Evolutionary conservation across 331 rosid genomes (phyloP).

Genomic region (Quercus tomentella): DNA sequence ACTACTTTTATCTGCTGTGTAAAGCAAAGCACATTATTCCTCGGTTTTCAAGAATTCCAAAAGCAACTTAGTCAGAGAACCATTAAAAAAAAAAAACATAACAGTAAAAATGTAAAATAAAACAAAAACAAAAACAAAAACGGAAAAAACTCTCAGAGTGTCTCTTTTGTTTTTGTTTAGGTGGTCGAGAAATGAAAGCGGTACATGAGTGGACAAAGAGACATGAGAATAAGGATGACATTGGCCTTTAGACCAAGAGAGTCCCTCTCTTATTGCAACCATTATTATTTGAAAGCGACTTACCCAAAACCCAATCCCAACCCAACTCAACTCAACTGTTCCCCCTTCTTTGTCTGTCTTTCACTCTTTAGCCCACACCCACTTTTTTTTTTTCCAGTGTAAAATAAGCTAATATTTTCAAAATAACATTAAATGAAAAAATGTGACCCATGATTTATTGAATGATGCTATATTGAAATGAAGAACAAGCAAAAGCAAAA

Average conservation of each 20-base stretch:
- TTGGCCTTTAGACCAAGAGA: slow-evolving; percentile 5
- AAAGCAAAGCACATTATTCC: slow-evolving; percentile 34
- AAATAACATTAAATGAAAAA: neutral
- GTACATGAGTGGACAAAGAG: slow-evolving; percentile 24
- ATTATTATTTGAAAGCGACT: slow-evolving; percentile 59
- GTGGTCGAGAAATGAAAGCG: slow-evolving; percentile 42
- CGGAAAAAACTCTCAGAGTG: neutral
- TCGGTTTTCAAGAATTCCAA: slow-evolving; percentile 36
- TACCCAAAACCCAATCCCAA: slow-evolving; percentile 26
- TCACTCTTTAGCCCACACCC: neutral
- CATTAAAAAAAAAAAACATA: too few species aligned
- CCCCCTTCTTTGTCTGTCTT: slow-evolving; percentile 19
- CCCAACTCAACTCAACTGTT: slow-evolving; percentile 34
- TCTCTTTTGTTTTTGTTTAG: neutral
- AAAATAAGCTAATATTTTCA: neutral
- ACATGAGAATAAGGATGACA: slow-evolving; percentile 22
- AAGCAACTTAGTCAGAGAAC: slow-evolving; percentile 8
- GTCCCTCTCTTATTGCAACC: neutral
- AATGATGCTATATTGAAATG: too few species aligned
- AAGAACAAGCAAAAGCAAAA: neutral
- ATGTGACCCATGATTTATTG: neutral
- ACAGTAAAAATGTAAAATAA: too few species aligned
- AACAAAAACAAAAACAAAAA: neutral
- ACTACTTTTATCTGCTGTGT: slow-evolving; percentile 27
- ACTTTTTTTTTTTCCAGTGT: neutral